A percentile compares a stretch with the other conserved stretches of the same genome.
Conservation (phyloP, 2,329 filamentous ascomycete genomes). For the Ophiocordyceps camponoti-rufipedis region DNA sequence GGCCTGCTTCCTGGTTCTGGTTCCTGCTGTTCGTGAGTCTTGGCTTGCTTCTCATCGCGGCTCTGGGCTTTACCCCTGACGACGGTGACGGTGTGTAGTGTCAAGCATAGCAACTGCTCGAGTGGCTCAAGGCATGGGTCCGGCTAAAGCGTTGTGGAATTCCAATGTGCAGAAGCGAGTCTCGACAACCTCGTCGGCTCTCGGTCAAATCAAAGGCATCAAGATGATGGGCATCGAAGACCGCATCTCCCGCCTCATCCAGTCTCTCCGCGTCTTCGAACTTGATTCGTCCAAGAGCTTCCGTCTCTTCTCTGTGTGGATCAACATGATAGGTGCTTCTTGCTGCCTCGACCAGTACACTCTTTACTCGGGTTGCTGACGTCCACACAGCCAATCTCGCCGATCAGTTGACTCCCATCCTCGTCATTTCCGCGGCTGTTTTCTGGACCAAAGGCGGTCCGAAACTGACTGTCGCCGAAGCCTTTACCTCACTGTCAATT, state of each 20-base stretch:
- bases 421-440: slow-evolving; percentile 3
- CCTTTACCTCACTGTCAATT: slow-evolving; percentile 4
- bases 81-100: neutral
- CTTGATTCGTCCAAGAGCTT: slow-evolving; percentile 3
- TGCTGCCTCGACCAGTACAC: neutral
- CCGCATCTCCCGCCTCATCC: slow-evolving; percentile 1
- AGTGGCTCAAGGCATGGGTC: slow-evolving; percentile 10
- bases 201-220: slow-evolving; percentile 15
- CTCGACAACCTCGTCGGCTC: slow-evolving; percentile 10
- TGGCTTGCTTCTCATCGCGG: neutral
- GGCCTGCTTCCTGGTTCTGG: neutral
- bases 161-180: slow-evolving; percentile 13
- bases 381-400: neutral
- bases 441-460: slow-evolving; percentile 3
- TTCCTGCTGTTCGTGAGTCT: neutral
- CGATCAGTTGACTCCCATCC: slow-evolving; percentile 3
- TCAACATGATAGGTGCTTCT: slow-evolving; percentile 2
- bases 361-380: neutral
- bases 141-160: slow-evolving; percentile 17
- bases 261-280: slow-evolving; percentile 4
- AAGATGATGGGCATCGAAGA: slow-evolving; percentile 16
- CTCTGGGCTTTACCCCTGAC: neutral
- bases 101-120: neutral
- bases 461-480: slow-evolving; percentile 1
- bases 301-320: slow-evolving; percentile 1